Base-by-base conservation (phyloP, 306 rosid genomes). In the Oemleria cerasiformis region DNA sequence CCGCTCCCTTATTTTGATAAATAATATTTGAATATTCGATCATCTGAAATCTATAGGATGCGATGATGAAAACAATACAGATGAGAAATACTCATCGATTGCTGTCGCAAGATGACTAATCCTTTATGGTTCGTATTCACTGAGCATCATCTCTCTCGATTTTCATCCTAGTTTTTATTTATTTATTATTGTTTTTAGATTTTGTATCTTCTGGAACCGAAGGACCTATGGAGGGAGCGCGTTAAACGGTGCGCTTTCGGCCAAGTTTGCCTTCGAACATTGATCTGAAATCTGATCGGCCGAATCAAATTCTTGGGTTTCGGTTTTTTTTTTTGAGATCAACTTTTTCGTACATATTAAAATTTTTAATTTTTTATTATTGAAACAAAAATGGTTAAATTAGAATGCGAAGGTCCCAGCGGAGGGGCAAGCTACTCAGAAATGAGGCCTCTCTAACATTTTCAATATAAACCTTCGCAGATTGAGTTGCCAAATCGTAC, bases 241-340 rank as follows among this genome's bases (percentile, higher is more conserved):
- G 4, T 15, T 12, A 81, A 71, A 79, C 88, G 25, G 79, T 94
- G 97, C 86, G 91, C 79, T 68, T 75, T 68, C 72, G 47, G 84
- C 88, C 94, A 94, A 94, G 99, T 94, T 94, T 94, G 91, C 92
- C 89, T 94, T 91, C 95, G 99, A 17, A 94, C 50, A 91, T 79
- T 12, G 36, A 15, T 8, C 36, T 65, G 88, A 89, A 83, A 75
- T 60, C 76, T 36, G 71, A 81, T 82, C 45, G 56, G 56, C 81
- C 38, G 73, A 78, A 67, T 47, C 73, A 30, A 64, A 57, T 59
- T 38, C 9, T 74, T 73, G 82, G 83, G 68, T 51, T 80, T 86
- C 54, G 79, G 83, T 42, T 45, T 38, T 15, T 25, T 15, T 15
- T 71, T 36, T 68, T 1, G 19, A 2, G 71, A 53, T 69, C 75